Evolutionary conservation across 2,329 filamentous ascomycete genomes (phyloP), one percentile per base, ranked within the genome.

Genomic region (Huntiella omanensis): DNA sequence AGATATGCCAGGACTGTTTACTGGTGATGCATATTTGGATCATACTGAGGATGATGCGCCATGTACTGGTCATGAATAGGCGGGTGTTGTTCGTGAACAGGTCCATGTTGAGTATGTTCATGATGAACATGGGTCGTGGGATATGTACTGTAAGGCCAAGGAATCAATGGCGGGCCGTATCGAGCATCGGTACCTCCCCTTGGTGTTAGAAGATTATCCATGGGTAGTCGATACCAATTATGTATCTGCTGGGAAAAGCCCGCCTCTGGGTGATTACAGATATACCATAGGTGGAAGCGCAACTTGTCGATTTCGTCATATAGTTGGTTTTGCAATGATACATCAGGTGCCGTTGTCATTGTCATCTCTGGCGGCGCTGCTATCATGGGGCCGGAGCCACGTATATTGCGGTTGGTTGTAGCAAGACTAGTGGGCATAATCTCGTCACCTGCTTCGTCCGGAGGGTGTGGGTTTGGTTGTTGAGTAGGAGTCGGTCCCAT

Each of bases 291-390:
- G 12, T 49, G 48, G 2, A 46, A 35, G 7, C 48, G 39, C 12
- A 49, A 35, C 12, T 46, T 49, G 36, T 46, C 43, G 13, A 49
- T 49, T 28, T 49, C 48, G 13, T 13, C 28, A 15, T 34, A 43
- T 7, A 34, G 40, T 15, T 34, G 11, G 8, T 17, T 19, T 16
- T 16, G 22, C 22, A 28, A 28, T 28, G 22, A 7, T 28, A 28
- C 22, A 28, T 28, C 22, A 10, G 22, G 22, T 10, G 7, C 22
- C 3, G 6, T 28, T 28, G 22, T 10, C 7, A 28, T 28, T 7
- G 22, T 28, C 22, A 28, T 28, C 8, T 43, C 42, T 4, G 41
- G 43, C 13, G 43, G 34, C n/a, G 43, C 33, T 33, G 47, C 39
- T 10, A 44, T 36, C 10, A 42, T 35, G 32, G 38, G 2, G 7